These are phyloP conservation scores for Albizia julibrissin DNA, from an alignment of 306 rosid genomes.

Conservation along the genomic window DNA sequence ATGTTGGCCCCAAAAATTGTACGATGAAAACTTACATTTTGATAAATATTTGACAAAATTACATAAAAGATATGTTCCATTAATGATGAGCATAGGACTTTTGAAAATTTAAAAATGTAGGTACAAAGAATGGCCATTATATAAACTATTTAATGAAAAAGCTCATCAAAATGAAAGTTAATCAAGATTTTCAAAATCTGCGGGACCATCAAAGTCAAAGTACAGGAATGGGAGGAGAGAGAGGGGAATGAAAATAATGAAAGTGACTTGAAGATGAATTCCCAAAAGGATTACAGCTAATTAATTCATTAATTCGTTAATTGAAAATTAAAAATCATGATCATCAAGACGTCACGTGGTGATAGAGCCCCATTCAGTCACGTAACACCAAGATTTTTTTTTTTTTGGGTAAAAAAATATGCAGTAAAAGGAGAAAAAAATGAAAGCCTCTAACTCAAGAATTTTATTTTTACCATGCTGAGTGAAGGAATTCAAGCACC, in stretches of 20 bases:
- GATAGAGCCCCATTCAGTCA: slow-evolving; percentile 41
- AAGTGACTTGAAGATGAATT: not conserved
- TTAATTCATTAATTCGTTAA: not conserved
- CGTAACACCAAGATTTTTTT: slow-evolving; percentile 30
- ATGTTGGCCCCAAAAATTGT: not conserved
- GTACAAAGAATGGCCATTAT: not conserved
- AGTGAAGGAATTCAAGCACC: too few species aligned
- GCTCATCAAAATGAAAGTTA: not conserved
- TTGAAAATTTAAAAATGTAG: not conserved
- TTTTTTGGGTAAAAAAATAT: not conserved
- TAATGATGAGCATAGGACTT: not conserved
- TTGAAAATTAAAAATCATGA: slow-evolving; percentile 33
- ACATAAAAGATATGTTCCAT: not conserved
- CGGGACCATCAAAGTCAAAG: slow-evolving; percentile 30
- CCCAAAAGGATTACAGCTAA: not conserved
- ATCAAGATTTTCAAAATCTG: slow-evolving; percentile 1
- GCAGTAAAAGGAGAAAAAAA: not conserved
- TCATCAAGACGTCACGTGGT: slow-evolving; percentile 52
- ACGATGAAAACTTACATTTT: not conserved
- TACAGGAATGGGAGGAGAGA: slow-evolving; percentile 21
- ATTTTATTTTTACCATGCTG: not conserved
- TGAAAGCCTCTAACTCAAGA: not conserved
- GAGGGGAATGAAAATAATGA: not conserved
- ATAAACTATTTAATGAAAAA: not conserved
- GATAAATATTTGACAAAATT: not conserved